These are phyloP conservation scores for Chlamydomonas reinhardtii DNA, from an alignment of 163 green algal genomes.

Conservation along the genomic window DNA sequence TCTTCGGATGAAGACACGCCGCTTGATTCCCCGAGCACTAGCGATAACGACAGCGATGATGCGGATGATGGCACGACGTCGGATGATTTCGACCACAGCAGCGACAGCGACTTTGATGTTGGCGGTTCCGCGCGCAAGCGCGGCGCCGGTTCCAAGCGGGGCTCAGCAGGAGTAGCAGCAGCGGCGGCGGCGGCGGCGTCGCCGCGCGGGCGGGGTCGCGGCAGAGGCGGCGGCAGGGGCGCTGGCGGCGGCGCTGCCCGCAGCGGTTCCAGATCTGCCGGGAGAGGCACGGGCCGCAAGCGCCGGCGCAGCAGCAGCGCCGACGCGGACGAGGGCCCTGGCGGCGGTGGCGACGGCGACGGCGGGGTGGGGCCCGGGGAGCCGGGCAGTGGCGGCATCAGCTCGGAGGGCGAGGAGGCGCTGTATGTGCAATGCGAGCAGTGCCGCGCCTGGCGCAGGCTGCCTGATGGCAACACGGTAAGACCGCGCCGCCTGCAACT, in stretches of 20 bases:
- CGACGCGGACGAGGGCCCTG: neutral
- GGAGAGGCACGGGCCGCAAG: too few relatives aligned
- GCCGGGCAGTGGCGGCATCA: neutral
- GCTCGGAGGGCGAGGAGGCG: neutral
- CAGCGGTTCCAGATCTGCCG: too few relatives aligned
- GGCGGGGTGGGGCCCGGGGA: too few relatives aligned
- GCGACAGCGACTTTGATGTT: neutral
- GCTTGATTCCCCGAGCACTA: too few relatives aligned
- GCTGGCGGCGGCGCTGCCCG: neutral
- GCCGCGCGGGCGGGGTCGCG: neutral
- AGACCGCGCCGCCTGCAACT: too few relatives aligned
- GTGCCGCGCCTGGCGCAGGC: conserved; percentile 80
- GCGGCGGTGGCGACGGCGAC: neutral
- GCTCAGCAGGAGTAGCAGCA: too few relatives aligned
- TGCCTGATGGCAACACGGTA: conserved; percentile 63
- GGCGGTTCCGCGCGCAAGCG: too few relatives aligned
- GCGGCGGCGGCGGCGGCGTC: too few relatives aligned
- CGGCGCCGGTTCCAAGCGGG: too few relatives aligned
- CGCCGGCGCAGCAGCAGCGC: too few relatives aligned
- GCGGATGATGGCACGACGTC: neutral
- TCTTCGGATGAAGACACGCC: too few relatives aligned
- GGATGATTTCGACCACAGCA: neutral
- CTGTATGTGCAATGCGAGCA: conserved; percentile 79
- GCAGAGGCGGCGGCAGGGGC: neutral
- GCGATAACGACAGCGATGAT: too few relatives aligned